Conservation (phyloP, 2,329 filamentous ascomycete species). For the Cordyceps cateniannulata region DNA sequence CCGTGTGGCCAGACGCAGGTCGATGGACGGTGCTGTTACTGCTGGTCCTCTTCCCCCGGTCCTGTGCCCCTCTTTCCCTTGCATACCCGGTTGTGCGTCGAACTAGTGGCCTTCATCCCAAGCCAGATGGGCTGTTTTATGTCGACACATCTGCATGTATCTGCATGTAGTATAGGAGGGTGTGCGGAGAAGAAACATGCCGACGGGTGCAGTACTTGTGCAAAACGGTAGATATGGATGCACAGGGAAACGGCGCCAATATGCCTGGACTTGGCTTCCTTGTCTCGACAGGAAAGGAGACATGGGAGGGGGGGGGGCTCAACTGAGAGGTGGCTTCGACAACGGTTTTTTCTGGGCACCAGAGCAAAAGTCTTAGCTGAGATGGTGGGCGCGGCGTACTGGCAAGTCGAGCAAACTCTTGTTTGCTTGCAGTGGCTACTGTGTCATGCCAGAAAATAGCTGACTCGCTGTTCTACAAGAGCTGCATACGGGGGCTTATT, state of each 20-base stretch:
- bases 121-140: slow-evolving; percentile 6
- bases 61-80: slow-evolving; percentile 10
- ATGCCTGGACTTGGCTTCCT: background rate
- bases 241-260: background rate
- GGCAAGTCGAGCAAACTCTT: background rate
- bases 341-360: background rate
- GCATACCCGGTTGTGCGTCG: slow-evolving; percentile 12
- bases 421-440: background rate
- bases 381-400: background rate
- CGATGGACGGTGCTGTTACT: background rate
- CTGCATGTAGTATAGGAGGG: background rate
- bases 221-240: background rate
- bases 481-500: background rate
- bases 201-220: background rate
- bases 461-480: background rate
- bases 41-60: background rate
- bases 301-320: background rate
- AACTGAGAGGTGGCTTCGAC: background rate
- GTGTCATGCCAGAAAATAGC: background rate
- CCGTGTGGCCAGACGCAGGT: background rate
- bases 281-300: background rate
- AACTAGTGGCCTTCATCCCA: slow-evolving; percentile 2
- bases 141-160: background rate
- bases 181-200: background rate
- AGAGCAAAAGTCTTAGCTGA: background rate